Evolutionary conservation across 805 yeast genomes (phyloP), one percentile per base, ranked within the genome.

Genomic region (Saturnispora sekii): DNA sequence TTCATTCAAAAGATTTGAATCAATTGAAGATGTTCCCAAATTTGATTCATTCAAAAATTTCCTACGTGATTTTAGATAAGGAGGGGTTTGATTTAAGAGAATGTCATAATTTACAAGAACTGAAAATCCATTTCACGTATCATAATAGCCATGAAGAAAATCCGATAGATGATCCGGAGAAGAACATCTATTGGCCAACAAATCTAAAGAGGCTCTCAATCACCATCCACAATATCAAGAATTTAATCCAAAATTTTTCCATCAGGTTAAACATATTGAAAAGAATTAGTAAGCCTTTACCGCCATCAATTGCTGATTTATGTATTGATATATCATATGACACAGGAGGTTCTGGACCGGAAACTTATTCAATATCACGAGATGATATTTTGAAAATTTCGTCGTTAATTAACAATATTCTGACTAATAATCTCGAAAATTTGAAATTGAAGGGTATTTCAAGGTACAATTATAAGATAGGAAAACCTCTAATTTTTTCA

Each of bases 281-380:
- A 34, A 59, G 56, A 40, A 51, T 59, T 35, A 51, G 61, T 2
- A 55, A 51, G 39, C 61, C 61, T 18, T 47, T 58, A 31, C 63
- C 63, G 4, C 49, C 49, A 11, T 57, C 63, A 14, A 51, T 58
- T 43, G 42, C 48, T 34, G 63, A 59, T 41, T 45, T 59, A 39
- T 58, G 62, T 35, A 51, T 59, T 44, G 63, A 59, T 53, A 58
- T 59, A 14, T 53, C 58, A 46, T 59, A 56, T 45, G 63, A 59
- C 45, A 58, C 63, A 12, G 63, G 62, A 5, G 61, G 61, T 10
- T 54, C 61, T 1, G 61, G 60, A 11, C 60, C 61, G 30, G 61
- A 59, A 35, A 43, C 54, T 17, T 53, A 58, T 40, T 48, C 56
- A 11, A 57, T 57, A 47, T 50, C 60, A 28, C 54, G 55, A 29